Base-by-base conservation (phyloP, 1,284 basidiomycete genomes). In the Chalciporus sp. region DNA sequence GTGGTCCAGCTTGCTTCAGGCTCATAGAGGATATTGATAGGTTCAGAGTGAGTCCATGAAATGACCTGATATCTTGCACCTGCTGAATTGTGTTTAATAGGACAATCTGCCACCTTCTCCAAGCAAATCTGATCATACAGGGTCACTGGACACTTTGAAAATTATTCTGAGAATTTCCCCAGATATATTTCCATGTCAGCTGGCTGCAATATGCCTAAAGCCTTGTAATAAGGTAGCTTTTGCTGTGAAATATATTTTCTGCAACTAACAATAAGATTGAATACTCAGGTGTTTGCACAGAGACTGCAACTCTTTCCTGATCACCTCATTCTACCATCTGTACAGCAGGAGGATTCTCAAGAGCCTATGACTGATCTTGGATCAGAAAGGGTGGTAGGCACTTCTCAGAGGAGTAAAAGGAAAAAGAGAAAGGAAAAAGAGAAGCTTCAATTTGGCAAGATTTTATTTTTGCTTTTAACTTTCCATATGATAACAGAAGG, bases 1-100 rank as follows among this genome's bases (percentile, higher is more conserved):
- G 80, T 57, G 70, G 75, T 1, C 29, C 48, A 5, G 63, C 71
- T 20, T 82, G 79, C 51, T 80, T 79, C 57, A 58, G 78, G 7
- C 54, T 63, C 10, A 60, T 71, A 33, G 57, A 60, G 46, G 66
- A 55, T 45, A 57, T 58, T 42, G 62, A 60, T 2, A 43, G 3
- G 20, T 70, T 71, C 39, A 41, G 58, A 39, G 67, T 58, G 10
- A 29, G 59, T 48, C 6, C 3, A 27, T 11, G 6, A 9, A 10
- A 11, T 3, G 7, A 0, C 29, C 2, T 23, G 23, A 19, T n/a
- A 0, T 4, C 20, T 1, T 17, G 9, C 2, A 28, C 16, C 14
- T 16, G 27, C n/a, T 47, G 1, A 50, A n/a, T 10, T 12, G 4
- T 14, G 1, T 52, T 23, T 2, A 40, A 7, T 42, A 70, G 66